Evolutionary conservation across 208 protist species (phyloP).

Genomic region (Trypanosoma scelopori): DNA sequence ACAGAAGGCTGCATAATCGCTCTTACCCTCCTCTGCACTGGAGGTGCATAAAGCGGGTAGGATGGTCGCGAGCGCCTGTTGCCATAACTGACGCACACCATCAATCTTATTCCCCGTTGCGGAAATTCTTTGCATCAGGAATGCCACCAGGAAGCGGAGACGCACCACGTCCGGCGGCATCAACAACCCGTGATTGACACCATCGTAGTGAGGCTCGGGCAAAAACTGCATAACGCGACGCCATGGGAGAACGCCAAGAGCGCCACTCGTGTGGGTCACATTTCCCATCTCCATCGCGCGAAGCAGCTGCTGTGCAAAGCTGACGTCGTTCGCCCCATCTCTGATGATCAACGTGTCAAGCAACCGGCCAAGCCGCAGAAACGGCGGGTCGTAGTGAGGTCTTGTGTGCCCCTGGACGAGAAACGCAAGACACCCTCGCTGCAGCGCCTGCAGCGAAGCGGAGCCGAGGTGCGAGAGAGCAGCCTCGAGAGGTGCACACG

Average conservation of each 20-base stretch:
- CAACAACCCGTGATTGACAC: not conserved
- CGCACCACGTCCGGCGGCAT: not conserved
- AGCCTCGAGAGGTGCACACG: constrained; percentile 10
- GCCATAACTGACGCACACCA: constrained; percentile 19
- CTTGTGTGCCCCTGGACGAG: constrained; percentile 21
- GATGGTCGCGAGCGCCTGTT: constrained; percentile 10
- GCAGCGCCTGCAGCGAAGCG: constrained; percentile 1
- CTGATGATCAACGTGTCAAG: constrained; percentile 20
- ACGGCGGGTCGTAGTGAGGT: constrained; percentile 33
- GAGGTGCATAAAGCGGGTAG: not conserved
- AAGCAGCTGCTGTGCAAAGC: constrained; percentile 9
- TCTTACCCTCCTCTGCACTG: not conserved
- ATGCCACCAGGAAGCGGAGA: constrained; percentile 8
- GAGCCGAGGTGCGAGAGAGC: not conserved
- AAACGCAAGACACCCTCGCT: constrained; percentile 32
- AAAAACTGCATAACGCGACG: constrained; percentile 24
- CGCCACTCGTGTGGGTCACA: not conserved
- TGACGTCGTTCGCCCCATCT: not conserved
- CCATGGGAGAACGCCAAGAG: constrained; percentile 25
- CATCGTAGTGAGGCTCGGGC: constrained; percentile 3
- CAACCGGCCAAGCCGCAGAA: constrained; percentile 29
- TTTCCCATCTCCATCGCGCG: constrained; percentile 7
- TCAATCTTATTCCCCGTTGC: not conserved
- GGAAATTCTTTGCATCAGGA: constrained; percentile 12
- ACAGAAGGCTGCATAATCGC: not conserved